Evolutionary conservation across 2,329 filamentous ascomycete species (phyloP).

Genomic region (Colletotrichum sp.): DNA sequence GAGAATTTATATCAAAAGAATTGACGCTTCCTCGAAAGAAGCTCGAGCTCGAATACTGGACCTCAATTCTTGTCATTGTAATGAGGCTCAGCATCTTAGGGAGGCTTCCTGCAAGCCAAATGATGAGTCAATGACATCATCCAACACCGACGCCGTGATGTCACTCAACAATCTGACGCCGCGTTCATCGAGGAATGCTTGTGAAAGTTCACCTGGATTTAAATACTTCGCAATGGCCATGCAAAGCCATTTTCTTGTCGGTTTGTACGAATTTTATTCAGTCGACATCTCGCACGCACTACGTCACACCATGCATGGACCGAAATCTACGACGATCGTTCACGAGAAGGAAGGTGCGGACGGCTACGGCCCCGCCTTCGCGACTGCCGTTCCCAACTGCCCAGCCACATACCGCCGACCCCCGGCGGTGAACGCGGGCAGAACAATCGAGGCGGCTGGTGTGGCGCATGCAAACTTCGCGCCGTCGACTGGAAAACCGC

Average conservation of each 20-base stretch:
- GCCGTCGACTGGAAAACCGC: neutral
- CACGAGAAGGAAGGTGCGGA: neutral
- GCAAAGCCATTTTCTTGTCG: accelerated
- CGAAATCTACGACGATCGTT: neutral
- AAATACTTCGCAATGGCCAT: neutral
- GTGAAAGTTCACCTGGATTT: neutral
- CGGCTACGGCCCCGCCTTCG: neutral
- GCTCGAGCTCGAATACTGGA: accelerated
- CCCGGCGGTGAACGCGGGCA: neutral
- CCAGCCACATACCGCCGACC: neutral
- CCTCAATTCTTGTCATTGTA: no score
- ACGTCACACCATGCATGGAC: neutral
- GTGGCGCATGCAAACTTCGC: conserved; percentile 7
- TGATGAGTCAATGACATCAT: neutral
- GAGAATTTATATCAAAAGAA: neutral
- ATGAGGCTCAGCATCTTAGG: neutral
- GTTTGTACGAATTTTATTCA: neutral
- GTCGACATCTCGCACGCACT: neutral
- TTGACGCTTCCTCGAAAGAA: neutral
- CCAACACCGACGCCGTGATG: neutral
- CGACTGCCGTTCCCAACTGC: neutral
- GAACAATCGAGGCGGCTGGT: neutral
- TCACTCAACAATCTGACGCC: neutral
- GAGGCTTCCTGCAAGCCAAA: neutral
- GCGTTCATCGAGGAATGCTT: neutral